Base-by-base conservation (phyloP, 441 rosid genomes). In the Syzygium syzygioides region DNA sequence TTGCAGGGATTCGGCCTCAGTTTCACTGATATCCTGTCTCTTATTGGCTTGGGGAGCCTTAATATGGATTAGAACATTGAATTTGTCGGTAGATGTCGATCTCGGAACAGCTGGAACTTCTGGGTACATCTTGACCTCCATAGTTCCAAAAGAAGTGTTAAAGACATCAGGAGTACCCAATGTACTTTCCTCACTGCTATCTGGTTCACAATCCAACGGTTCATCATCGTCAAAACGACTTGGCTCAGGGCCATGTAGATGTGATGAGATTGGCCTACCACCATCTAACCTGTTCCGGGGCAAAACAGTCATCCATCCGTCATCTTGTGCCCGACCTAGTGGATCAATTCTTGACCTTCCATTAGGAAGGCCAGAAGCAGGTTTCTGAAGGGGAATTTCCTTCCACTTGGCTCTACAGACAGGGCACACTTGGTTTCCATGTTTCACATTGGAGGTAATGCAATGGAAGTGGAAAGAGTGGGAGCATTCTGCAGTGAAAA, bases 391-490 rank as follows among this genome's bases (percentile, higher is more conserved):
- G 87, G 97, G 97, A 25, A 95, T 85, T 85, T 95, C 96, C 41
- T 94, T 94, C 97, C 97, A 95, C 91, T 94, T 95, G 2, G 94
- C 95, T 86, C 97, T 92, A 90, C 97, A 95, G 83, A 95, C 93
- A 28, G 97, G 97, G 87, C 97, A 95, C n/a, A 93, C 79, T 92
- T 93, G 95, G 93, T 94, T 95, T 66, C 98, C 98, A 79, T 95
- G 95, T 88, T 91, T 94, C n/a, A 95, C 98, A 87, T 93, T 95
- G 15, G 95, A 92, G 66, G 96, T 86, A 79, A 95, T 95, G 93
- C 98, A 95, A 10, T 95, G 94, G 90, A 95, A 95, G 87, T 95
- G 98, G 90, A 95, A 95, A 88, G 98, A 93, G 89, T 95, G 98
- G 79, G 96, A 94, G 86, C 98, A 95, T 90, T 95, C 98, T 55